These are phyloP conservation scores for Reutealis trisperma DNA, from an alignment of 345 rosid species.

Conservation along the genomic window DNA sequence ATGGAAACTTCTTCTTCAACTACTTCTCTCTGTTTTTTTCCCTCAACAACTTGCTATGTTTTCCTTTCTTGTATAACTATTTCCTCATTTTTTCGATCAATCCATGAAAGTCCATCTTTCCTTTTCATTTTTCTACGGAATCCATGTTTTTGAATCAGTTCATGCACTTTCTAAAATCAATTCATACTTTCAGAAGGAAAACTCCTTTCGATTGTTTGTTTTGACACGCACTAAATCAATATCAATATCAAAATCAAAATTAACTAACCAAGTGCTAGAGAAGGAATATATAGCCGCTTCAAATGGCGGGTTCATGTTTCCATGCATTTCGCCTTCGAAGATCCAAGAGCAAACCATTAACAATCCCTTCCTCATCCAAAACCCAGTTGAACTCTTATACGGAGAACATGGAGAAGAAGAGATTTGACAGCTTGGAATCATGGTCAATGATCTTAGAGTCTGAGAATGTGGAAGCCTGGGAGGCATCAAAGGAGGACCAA, in stretches of 20 bases:
- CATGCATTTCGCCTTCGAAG: constrained; percentile 64
- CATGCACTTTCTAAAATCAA: constrained; percentile 94
- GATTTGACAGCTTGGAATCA: constrained; percentile 95
- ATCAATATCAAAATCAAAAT: background rate
- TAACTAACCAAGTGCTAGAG: background rate
- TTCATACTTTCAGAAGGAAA: constrained; percentile 89
- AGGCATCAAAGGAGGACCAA: constrained; percentile 75
- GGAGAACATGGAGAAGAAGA: constrained; percentile 82
- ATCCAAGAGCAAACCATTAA: constrained; percentile 46
- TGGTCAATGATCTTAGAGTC: constrained; percentile 99
- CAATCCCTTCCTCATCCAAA: constrained; percentile 60
- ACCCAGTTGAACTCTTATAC: constrained; percentile 50
- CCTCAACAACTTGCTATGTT: background rate
- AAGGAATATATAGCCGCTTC: background rate
- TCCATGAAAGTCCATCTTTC: constrained; percentile 56
- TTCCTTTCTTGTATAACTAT: constrained; percentile 24
- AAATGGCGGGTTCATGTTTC: constrained; percentile 79
- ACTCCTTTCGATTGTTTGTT: constrained; percentile 46
- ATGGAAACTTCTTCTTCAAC: constrained; percentile 20
- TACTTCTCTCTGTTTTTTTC: constrained; percentile 3
- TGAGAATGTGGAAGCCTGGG: constrained; percentile 95
- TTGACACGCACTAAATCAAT: constrained; percentile 6
- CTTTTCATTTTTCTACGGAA: constrained; percentile 37
- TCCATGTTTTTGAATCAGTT: constrained; percentile 95
- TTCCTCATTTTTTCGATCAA: constrained; percentile 10